phyloP scores from a whole-genome alignment of 345 rosid species.

The Corchorus olitorius region DNA sequence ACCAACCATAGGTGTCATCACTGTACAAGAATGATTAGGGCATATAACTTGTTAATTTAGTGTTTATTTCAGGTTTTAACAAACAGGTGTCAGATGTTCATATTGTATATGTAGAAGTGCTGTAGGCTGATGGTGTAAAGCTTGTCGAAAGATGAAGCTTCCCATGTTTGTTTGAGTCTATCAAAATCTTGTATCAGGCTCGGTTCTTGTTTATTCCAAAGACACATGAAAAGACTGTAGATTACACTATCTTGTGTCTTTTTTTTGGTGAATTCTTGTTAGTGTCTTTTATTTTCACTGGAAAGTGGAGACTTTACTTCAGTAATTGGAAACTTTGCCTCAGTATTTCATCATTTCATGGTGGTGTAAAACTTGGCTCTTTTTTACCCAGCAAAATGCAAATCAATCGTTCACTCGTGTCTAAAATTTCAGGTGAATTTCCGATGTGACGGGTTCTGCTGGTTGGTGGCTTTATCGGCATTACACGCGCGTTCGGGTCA shows the following conservation, averaged over 20 bases:
- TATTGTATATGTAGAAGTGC: conserved; percentile 14
- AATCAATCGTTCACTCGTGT: too few species aligned
- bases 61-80: neutral
- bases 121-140: conserved; percentile 6
- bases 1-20: neutral
- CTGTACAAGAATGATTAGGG: conserved; percentile 15
- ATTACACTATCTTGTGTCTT: too few species aligned
- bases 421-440: too few species aligned
- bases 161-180: neutral
- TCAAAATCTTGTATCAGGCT: neutral
- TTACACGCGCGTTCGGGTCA: neutral
- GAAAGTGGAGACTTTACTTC: too few species aligned
- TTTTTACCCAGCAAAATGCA: too few species aligned
- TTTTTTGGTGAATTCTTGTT: too few species aligned
- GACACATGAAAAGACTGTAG: neutral
- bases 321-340: too few species aligned
- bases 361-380: too few species aligned
- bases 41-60: conserved; percentile 10
- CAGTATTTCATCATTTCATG: too few species aligned
- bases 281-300: too few species aligned
- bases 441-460: too few species aligned
- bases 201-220: neutral
- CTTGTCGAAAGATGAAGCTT: conserved; percentile 1
- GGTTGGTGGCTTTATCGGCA: neutral
- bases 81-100: conserved; percentile 25